Percentiles rank a stretch among this genome's conserved stretches.
phyloP scores from a whole-genome alignment of 2,329 filamentous ascomycete genomes.

The Cyanodermella asteris region DNA sequence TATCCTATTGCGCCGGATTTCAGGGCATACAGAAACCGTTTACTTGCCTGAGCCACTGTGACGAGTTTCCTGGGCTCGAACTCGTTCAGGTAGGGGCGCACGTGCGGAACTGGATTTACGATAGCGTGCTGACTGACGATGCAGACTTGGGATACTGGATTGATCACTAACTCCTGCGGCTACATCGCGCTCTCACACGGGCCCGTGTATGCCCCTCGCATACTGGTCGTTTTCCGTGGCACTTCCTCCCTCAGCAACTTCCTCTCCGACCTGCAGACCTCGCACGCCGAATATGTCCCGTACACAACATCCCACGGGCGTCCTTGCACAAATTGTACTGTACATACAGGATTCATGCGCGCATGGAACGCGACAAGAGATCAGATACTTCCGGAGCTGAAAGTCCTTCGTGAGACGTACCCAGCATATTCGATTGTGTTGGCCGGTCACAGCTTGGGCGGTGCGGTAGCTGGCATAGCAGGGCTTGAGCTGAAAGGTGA shows the following conservation, averaged over 20 bases:
- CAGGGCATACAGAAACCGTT: slow-evolving; percentile 71
- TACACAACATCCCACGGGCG: slow-evolving; percentile 27
- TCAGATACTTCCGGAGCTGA: slow-evolving; percentile 45
- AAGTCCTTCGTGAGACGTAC: slow-evolving; percentile 34
- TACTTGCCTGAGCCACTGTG: slow-evolving; percentile 61
- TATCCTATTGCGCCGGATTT: slow-evolving; percentile 77
- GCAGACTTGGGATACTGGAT: slow-evolving; percentile 71
- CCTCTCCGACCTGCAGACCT: slow-evolving; percentile 68
- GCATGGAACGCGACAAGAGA: slow-evolving; percentile 61
- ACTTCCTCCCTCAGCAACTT: slow-evolving; percentile 90
- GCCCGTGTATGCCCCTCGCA: slow-evolving; percentile 32
- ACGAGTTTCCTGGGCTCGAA: slow-evolving; percentile 59
- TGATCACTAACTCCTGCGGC: slow-evolving; percentile 78
- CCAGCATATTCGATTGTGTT: slow-evolving; percentile 55
- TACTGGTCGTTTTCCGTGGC: slow-evolving; percentile 77
- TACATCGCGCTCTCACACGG: slow-evolving; percentile 83
- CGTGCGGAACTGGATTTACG: background rate
- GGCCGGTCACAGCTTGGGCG: slow-evolving; percentile 79
- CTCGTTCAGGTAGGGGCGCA: slow-evolving; percentile 36
- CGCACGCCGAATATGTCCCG: slow-evolving; percentile 76
- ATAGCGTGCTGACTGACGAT: background rate
- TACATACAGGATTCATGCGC: slow-evolving; percentile 72
- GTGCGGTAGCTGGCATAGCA: slow-evolving; percentile 74
- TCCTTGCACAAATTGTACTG: slow-evolving; percentile 63
- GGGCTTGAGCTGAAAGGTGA: slow-evolving; percentile 60